Evolutionary conservation across 768 basidiomycete genomes (phyloP), one percentile per base, ranked within the genome.

Genomic region (Suillus variegatus): DNA sequence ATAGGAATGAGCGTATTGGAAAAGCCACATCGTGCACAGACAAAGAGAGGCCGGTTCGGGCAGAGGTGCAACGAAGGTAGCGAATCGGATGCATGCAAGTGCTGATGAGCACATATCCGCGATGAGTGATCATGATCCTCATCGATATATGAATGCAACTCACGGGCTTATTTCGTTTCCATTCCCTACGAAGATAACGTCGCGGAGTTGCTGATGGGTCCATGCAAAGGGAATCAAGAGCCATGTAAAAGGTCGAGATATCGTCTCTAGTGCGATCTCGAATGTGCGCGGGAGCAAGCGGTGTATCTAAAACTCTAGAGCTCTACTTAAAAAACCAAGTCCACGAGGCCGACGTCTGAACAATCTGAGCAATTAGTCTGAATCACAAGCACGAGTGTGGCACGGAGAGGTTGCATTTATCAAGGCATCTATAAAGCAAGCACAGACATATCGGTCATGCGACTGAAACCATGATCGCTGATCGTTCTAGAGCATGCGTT

Each of bases 11-110:
- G 78, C 52, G 82, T 77, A 60, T 84, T 84, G 43, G 77, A 73
- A 62, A 83, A 84, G 13, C 83, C 83, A 63, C 84, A 85, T 56
- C 70, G 77, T 40, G 66, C 75, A 74, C 84, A 85, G n/a, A 77
- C 77, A 67, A 85, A 85, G 60, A 80, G 70, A 0, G 82, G 82
- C 61, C 82, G 77, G 66, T 76, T 73, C 44, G 70, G 81, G n/a
- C 75, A 70, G 20, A 84, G 74, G 64, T 79, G 79, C 13, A 85
- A 76, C 10, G 76, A 76, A 25, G 84, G 84, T 52, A 85, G 75
- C 36, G 84, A 85, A 68, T 78, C 78, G 38, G 82, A 80, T 65
- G 81, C 79, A 20, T 76, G 74, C 28, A 85, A 74, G 69, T 82
- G 71, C 84, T 85, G 62, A 54, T 66, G 47, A 35, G 18, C 25